phyloP scores from a whole-genome alignment of 108 stramenopile genomes.

The Conticribra weissflogii region DNA sequence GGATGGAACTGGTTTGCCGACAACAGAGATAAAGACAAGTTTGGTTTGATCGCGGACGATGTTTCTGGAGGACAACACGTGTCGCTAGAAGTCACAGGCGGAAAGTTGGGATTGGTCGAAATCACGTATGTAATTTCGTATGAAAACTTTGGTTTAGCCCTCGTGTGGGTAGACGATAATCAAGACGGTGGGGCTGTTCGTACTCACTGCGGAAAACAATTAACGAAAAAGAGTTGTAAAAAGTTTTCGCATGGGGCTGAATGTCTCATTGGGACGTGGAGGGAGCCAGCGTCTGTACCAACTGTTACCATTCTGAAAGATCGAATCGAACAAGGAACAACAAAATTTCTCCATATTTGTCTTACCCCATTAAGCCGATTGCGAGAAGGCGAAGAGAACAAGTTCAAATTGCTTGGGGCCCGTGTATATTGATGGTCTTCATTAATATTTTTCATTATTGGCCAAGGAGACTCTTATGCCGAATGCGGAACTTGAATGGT shows the following conservation, averaged over 20 bases:
- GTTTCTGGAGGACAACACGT: constrained; percentile 28
- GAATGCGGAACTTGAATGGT: no score
- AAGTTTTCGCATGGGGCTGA: constrained; percentile 2
- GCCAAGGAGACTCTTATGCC: no score
- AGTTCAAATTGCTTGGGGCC: constrained; percentile 41
- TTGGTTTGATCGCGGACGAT: constrained; percentile 31
- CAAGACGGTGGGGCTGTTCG: no score
- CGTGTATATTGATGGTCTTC: constrained; percentile 19
- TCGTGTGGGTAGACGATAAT: constrained; percentile 35
- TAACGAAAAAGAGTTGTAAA: constrained; percentile 19
- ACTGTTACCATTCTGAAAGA: constrained; percentile 22
- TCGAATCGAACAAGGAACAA: constrained; percentile 18
- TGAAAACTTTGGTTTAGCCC: constrained; percentile 42
- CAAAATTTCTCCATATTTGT: constrained; percentile 37
- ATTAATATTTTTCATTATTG: background rate
- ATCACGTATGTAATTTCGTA: constrained; percentile 35
- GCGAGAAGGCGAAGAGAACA: constrained; percentile 21
- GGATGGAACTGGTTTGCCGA: constrained; percentile 42
- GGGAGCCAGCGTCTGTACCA: constrained; percentile 20
- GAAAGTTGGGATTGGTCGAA: constrained; percentile 35
- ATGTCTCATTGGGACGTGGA: constrained; percentile 27
- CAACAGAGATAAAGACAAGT: constrained; percentile 44
- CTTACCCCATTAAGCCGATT: constrained; percentile 24
- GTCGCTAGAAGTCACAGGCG: constrained; percentile 26
- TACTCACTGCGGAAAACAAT: constrained; percentile 6